Evolutionary conservation across 2,329 filamentous ascomycete species (phyloP), one percentile per base, ranked within the genome.

Genomic region (Dactylonectria estremocensis): DNA sequence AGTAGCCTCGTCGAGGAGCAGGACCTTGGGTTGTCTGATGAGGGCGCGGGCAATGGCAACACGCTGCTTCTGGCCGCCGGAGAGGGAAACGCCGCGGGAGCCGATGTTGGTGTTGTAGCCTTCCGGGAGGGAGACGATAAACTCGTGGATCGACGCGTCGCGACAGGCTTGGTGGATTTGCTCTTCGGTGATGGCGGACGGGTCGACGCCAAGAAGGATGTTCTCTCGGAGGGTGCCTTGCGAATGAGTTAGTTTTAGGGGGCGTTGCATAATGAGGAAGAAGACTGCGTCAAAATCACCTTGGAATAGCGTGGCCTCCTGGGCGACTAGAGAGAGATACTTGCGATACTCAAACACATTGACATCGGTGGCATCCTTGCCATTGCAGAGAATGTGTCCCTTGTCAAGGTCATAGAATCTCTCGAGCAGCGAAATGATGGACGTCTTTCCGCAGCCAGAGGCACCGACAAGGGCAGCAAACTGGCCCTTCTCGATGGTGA

Each of bases 1-100:
- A 0, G 92, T 94, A 3, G 92, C 91, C 80, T 94, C 92, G 75
- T 94, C 92, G 5, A 94, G 85, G 5, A 94, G 85, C 53, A 94
- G 79, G 3, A 94, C 82, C 53, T 88, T 83, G 0, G 92, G 92
- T n/a, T 88, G 82, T 3, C 92, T 85, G 3, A 92, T 87, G 1
- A 94, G 83, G 1, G 92, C 92, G 3, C 92, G 85, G 0, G 92
- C 92, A 64, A 93, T 93, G 11, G 89, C 88, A 8, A 94, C 80
- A 18, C 92, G 87, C 80, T 94, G 92, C 69, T 91, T 91, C 80
- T 93, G 92, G 0, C 92, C 92, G n/a, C 92, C 92, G 0, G 89
- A 92, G 5, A 93, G 82, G 0, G 87, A 88, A 0, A 91, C 88
- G 16, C 92, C 92, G 54, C 88, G 87, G 62, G 89, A 90, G 37